Conservation (phyloP, 2,329 filamentous ascomycete species). For the Claviceps purpurea region DNA sequence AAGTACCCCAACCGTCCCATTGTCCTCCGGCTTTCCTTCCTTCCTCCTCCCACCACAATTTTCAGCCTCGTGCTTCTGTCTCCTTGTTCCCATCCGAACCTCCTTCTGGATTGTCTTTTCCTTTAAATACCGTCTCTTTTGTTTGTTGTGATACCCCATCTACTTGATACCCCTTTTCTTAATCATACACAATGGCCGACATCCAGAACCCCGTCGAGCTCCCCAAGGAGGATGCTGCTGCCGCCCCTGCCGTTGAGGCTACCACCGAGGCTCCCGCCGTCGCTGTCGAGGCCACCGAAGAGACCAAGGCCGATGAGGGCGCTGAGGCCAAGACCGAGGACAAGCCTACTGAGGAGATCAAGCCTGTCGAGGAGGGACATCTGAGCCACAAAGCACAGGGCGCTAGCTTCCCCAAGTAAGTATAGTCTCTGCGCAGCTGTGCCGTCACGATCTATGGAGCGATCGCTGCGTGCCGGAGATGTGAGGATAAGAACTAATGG, state of each 20-base stretch:
- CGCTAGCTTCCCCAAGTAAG: conserved; percentile 75
- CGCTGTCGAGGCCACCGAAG: conserved; percentile 23
- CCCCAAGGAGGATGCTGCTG: conserved; percentile 39
- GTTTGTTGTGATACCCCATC: conserved; percentile 38
- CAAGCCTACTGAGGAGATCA: conserved; percentile 35
- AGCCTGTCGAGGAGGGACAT: conserved; percentile 68
- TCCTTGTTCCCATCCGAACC: conserved; percentile 10
- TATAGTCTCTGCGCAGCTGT: conserved; percentile 1
- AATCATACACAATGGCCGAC: conserved; percentile 53
- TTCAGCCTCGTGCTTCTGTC: conserved; percentile 15
- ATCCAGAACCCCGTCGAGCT: conserved; percentile 48
- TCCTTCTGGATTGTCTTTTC: conserved; percentile 22
- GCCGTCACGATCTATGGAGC: background rate
- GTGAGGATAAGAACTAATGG: conserved; percentile 8
- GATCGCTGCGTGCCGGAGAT: no score
- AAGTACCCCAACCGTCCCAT: conserved; percentile 28
- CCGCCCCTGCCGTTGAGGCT: conserved; percentile 13
- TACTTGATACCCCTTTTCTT: conserved; percentile 25
- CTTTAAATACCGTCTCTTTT: conserved; percentile 29
- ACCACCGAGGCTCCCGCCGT: conserved; percentile 19
- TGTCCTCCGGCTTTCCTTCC: conserved; percentile 8
- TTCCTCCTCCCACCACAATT: conserved; percentile 19
- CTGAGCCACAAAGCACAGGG: conserved; percentile 84
- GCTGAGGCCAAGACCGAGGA: conserved; percentile 28
- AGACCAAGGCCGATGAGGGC: conserved; percentile 19